These are phyloP conservation scores for Clitopilus passeckerianus DNA, from an alignment of 768 basidiomycete species.

Conservation along the genomic window DNA sequence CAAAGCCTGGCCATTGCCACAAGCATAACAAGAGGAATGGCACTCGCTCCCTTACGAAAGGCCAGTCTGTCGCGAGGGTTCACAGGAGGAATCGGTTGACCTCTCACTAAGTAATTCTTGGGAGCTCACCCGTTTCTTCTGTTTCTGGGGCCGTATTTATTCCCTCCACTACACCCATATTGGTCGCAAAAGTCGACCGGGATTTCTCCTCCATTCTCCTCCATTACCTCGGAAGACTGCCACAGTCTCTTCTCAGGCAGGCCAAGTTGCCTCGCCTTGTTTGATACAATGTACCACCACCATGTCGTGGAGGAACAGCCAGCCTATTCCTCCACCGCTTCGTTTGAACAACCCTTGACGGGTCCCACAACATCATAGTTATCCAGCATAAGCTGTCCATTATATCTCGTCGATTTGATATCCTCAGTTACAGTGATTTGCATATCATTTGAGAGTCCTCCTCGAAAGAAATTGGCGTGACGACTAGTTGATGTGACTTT, in stretches of 20 bases:
- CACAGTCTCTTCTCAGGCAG: background rate
- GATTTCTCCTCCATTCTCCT: background rate
- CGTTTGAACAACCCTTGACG: background rate
- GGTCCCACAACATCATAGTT: background rate
- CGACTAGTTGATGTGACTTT: no score
- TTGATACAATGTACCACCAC: background rate
- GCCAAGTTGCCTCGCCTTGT: background rate
- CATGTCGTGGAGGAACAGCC: background rate
- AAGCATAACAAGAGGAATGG: background rate
- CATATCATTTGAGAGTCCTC: no score
- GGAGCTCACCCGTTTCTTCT: background rate
- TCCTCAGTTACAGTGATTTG: no score
- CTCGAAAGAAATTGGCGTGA: no score
- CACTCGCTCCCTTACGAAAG: background rate
- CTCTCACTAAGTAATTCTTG: background rate
- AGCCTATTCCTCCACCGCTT: background rate
- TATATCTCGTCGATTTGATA: background rate
- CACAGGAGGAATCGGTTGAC: background rate
- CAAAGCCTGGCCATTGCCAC: background rate
- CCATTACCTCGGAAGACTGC: background rate
- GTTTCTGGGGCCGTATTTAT: background rate
- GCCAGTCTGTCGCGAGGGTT: background rate
- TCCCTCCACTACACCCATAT: background rate
- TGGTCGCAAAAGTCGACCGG: background rate
- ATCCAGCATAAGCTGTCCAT: background rate